Evolutionary conservation across 352 stramenopile genomes (phyloP).

Genomic region (Globisporangium sylvaticum): DNA sequence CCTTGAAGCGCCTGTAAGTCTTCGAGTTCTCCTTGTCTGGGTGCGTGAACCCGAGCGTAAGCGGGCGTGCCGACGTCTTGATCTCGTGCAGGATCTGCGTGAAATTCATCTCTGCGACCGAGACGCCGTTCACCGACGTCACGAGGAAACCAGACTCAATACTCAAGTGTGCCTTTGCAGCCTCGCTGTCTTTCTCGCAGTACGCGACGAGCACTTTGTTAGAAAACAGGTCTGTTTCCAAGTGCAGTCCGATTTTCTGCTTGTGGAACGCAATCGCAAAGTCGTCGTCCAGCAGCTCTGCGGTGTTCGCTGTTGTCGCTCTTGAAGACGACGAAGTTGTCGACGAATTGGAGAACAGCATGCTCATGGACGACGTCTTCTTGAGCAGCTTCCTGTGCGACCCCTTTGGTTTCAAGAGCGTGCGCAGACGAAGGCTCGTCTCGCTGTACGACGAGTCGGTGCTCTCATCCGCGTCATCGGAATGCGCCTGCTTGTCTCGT

Average conservation of each 20-base stretch:
- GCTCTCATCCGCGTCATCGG: background rate
- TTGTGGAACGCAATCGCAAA: conserved; percentile 58
- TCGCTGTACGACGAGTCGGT: conserved; percentile 10
- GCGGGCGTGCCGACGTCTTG: conserved; percentile 36
- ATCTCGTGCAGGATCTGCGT: conserved; percentile 49
- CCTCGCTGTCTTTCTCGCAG: conserved; percentile 66
- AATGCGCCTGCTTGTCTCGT: background rate
- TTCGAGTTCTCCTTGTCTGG: conserved; percentile 21
- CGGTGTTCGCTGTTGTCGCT: background rate
- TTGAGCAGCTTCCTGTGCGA: conserved; percentile 18
- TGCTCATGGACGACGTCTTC: conserved; percentile 23
- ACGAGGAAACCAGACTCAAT: conserved; percentile 57
- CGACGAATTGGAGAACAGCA: conserved; percentile 18
- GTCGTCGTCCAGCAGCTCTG: conserved; percentile 28
- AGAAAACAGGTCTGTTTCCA: conserved; percentile 60
- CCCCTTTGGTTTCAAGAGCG: conserved; percentile 6
- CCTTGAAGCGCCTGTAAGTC: conserved; percentile 38
- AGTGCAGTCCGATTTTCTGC: conserved; percentile 56
- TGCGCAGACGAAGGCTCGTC: conserved; percentile 8
- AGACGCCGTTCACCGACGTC: conserved; percentile 58
- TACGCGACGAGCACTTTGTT: conserved; percentile 57
- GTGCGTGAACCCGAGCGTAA: conserved; percentile 57
- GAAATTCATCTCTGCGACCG: conserved; percentile 37
- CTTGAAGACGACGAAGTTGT: conserved; percentile 7
- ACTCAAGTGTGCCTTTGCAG: conserved; percentile 24